Evolutionary conservation across 2,329 filamentous ascomycete genomes (phyloP).

Genomic region (Pseudogymnoascus pannorum): DNA sequence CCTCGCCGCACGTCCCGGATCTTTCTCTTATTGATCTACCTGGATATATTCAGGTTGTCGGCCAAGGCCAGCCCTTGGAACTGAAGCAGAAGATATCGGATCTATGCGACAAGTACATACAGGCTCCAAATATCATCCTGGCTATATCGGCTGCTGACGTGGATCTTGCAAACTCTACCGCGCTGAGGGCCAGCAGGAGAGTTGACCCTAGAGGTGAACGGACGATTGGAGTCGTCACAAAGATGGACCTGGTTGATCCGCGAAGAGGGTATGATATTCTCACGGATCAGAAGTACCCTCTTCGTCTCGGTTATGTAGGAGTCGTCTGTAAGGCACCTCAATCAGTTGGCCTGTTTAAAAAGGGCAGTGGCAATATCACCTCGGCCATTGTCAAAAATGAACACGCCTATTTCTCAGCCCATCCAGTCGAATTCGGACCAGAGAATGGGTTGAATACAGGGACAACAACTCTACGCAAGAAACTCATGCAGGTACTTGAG

Average conservation of each 20-base stretch:
- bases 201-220: constrained; percentile 92
- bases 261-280: constrained; percentile 70
- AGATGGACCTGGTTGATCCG: constrained; percentile 95
- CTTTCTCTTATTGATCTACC: constrained; percentile 93
- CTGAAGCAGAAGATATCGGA: constrained; percentile 94
- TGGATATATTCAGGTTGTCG: constrained; percentile 93
- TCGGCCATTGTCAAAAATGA: constrained; percentile 82
- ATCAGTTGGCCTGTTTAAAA: constrained; percentile 68
- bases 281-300: constrained; percentile 83
- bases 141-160: constrained; percentile 97
- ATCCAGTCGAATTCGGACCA: constrained; percentile 72
- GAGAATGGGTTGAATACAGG: constrained; percentile 69
- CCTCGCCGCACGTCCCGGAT: constrained; percentile 91
- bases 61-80: constrained; percentile 81
- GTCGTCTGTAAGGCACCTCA: constrained; percentile 72
- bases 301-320: constrained; percentile 92
- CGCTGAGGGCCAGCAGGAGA: constrained; percentile 77
- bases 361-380: constrained; percentile 71
- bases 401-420: constrained; percentile 74
- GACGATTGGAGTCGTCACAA: constrained; percentile 97
- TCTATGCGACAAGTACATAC: constrained; percentile 97
- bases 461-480: constrained; percentile 81
- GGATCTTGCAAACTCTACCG: constrained; percentile 92
- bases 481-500: constrained; percentile 93
- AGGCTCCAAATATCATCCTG: constrained; percentile 89